Percentiles rank a stretch among this genome's conserved stretches.
Evolutionary conservation across 2,329 filamentous ascomycete genomes (phyloP).

Genomic region (Cladosporium velox): DNA sequence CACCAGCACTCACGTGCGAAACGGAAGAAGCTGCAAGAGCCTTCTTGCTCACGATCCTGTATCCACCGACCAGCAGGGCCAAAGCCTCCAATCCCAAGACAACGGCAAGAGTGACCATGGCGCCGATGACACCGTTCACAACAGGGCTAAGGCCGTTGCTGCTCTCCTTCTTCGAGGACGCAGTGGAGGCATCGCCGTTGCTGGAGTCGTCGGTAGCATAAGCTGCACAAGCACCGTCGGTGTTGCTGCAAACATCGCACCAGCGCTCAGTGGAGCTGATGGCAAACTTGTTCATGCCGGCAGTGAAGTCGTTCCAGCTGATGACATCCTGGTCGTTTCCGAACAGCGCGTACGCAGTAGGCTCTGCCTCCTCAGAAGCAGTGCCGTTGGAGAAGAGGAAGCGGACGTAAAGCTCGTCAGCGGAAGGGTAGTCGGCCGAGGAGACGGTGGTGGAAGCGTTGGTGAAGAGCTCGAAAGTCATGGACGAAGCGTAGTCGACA

Average conservation of each 20-base stretch:
- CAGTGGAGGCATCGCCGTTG: conserved; percentile 30
- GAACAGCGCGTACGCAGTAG: conserved; percentile 60
- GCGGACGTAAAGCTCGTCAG: conserved; percentile 57
- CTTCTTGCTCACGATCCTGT: conserved; percentile 61
- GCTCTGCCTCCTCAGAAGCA: conserved; percentile 46
- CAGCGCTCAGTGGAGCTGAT: conserved; percentile 66
- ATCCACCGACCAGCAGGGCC: conserved; percentile 57
- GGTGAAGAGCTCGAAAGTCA: conserved; percentile 74
- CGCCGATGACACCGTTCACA: conserved; percentile 80
- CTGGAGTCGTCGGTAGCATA: conserved; percentile 37
- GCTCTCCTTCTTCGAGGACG: conserved; percentile 29
- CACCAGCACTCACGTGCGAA: not conserved
- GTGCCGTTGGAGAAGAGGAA: conserved; percentile 67
- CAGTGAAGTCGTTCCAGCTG: conserved; percentile 69
- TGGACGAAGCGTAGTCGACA: conserved; percentile 79
- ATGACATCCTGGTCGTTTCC: conserved; percentile 59
- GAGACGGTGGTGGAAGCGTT: conserved; percentile 49
- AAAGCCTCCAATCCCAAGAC: conserved; percentile 59
- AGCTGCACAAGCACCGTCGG: conserved; percentile 64
- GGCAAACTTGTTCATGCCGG: conserved; percentile 65
- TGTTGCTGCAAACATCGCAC: conserved; percentile 76
- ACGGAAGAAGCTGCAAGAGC: conserved; percentile 31
- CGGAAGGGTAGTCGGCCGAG: conserved; percentile 33
- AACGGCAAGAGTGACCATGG: conserved; percentile 67
- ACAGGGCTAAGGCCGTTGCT: conserved; percentile 61